A percentile compares a stretch with the other conserved stretches of the same genome.
Conservation (phyloP, 768 basidiomycete species). For the Auriscalpium microsporum region DNA sequence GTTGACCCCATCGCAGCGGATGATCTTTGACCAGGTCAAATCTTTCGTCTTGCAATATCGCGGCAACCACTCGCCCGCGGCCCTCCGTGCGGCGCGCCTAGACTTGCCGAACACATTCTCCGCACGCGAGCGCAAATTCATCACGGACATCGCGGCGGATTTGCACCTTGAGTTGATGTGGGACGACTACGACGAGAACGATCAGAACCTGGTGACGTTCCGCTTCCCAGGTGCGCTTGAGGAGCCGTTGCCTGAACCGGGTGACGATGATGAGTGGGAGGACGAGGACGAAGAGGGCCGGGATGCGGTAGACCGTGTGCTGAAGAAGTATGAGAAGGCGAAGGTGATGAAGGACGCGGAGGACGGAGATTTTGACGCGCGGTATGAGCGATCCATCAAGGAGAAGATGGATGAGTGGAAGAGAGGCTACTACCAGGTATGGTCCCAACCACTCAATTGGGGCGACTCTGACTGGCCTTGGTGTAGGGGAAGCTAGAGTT, state of each 20-base stretch:
- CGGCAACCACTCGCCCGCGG: conserved; percentile 27
- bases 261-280: conserved; percentile 45
- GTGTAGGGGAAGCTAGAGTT: conserved; percentile 80
- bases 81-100: conserved; percentile 34
- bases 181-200: conserved; percentile 88
- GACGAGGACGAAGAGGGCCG: conserved; percentile 63
- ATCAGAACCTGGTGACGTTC: conserved; percentile 68
- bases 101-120: conserved; percentile 73
- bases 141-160: conserved; percentile 65
- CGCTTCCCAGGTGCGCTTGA: conserved; percentile 41
- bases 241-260: conserved; percentile 30
- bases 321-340: conserved; percentile 84
- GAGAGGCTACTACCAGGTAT: conserved; percentile 71
- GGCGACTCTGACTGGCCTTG: conserved; percentile 7
- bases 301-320: conserved; percentile 70
- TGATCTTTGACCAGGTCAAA: conserved; percentile 73
- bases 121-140: conserved; percentile 73
- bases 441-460: conserved; percentile 10
- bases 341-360: conserved; percentile 65
- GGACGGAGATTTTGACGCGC: conserved; percentile 68
- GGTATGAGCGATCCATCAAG: conserved; percentile 43
- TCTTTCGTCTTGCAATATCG: conserved; percentile 52
- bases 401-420: conserved; percentile 28
- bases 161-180: conserved; percentile 76
- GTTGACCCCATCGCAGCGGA: conserved; percentile 65